phyloP scores from a whole-genome alignment of 148 eudicot species.

The Persicaria maculosa region DNA sequence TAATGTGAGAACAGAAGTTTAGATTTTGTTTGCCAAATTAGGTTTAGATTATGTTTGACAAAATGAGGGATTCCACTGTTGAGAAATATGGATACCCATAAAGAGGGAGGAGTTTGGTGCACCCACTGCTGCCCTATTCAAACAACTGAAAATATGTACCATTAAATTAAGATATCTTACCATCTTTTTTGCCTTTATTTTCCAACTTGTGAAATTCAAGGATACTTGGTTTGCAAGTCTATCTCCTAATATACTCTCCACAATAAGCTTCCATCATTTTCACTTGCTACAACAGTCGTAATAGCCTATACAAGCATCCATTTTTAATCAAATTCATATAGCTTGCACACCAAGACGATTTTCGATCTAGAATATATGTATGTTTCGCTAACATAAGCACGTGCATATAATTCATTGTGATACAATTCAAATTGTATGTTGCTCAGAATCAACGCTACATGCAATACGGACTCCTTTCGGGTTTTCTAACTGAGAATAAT shows the following conservation, averaged over 20 bases:
- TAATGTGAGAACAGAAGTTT: too few relatives aligned
- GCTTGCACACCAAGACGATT: too few relatives aligned
- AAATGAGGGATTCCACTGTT: neutral
- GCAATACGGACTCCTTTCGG: too few relatives aligned
- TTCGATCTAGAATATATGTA: too few relatives aligned
- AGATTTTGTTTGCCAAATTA: too few relatives aligned
- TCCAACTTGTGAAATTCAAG: neutral
- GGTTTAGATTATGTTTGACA: neutral
- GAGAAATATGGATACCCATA: neutral
- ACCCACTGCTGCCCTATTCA: neutral
- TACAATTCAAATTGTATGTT: too few relatives aligned
- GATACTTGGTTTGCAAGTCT: neutral
- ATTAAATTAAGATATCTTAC: neutral
- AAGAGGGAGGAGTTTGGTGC: constrained; percentile 7
- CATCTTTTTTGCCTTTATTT: neutral
- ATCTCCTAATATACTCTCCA: neutral
- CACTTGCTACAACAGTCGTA: neutral
- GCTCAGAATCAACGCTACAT: too few relatives aligned
- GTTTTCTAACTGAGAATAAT: too few relatives aligned
- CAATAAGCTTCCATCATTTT: neutral
- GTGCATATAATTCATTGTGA: too few relatives aligned
- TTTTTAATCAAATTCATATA: too few relatives aligned
- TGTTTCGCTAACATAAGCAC: too few relatives aligned
- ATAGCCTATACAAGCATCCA: too few relatives aligned
- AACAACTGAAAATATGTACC: neutral